These are phyloP conservation scores for Eustoma russellianum DNA, from an alignment of 257 asterid genomes.

Conservation along the genomic window DNA sequence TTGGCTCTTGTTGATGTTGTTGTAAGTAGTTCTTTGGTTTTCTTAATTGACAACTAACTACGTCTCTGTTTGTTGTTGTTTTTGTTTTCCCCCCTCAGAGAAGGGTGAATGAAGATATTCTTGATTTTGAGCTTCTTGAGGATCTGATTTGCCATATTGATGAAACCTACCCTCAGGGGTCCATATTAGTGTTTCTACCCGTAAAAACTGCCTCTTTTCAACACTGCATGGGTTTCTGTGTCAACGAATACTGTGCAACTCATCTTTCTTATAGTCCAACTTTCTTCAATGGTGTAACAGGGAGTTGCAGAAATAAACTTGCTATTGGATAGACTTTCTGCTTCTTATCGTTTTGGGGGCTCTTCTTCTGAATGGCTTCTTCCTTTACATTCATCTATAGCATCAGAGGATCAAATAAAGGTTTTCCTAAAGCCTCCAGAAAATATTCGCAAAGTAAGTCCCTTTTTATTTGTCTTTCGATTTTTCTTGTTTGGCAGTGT, in stretches of 20 bases:
- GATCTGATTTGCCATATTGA: slow-evolving; percentile 86
- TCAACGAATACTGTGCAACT: not conserved
- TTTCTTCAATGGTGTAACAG: slow-evolving; percentile 23
- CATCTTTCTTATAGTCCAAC: not conserved
- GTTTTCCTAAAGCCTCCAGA: slow-evolving; percentile 82
- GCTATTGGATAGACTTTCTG: slow-evolving; percentile 69
- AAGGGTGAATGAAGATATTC: slow-evolving; percentile 76
- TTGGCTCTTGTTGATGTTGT: slow-evolving; percentile 6
- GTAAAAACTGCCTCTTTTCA: slow-evolving; percentile 26
- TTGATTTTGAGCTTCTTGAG: slow-evolving; percentile 94
- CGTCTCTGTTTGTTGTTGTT: not conserved
- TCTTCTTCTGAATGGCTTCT: slow-evolving; percentile 85
- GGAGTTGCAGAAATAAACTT: slow-evolving; percentile 87
- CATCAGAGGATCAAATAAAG: slow-evolving; percentile 87
- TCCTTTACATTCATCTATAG: slow-evolving; percentile 89
- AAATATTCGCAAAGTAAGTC: slow-evolving; percentile 74
- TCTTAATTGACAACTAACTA: slow-evolving; percentile 2
- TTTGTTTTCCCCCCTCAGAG: slow-evolving; percentile 37
- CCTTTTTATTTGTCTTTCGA: not conserved
- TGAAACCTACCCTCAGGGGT: slow-evolving; percentile 70
- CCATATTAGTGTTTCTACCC: slow-evolving; percentile 85
- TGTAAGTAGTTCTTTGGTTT: not conserved
- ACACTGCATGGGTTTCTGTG: not conserved
- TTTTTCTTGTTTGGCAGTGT: too few species aligned
- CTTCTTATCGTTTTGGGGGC: slow-evolving; percentile 73